Evolutionary conservation across 2,329 filamentous ascomycete genomes (phyloP).

Genomic region (Aspergillus novofumigatus): DNA sequence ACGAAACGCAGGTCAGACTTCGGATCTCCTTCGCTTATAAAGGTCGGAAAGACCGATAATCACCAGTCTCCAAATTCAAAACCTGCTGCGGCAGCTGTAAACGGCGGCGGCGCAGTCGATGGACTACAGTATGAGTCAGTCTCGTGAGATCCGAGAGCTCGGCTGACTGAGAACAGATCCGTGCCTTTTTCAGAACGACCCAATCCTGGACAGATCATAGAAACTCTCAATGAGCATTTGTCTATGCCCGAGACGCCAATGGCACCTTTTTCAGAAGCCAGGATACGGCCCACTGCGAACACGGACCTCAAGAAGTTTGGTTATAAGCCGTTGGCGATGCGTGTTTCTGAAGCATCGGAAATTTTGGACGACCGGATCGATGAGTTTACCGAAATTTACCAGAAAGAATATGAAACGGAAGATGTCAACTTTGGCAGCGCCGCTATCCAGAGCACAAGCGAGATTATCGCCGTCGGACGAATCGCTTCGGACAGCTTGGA

Average conservation of each 20-base stretch:
- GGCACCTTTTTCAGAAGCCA: constrained; percentile 67
- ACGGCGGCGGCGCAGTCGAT: constrained; percentile 24
- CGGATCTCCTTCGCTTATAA: constrained; percentile 44
- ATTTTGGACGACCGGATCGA: constrained; percentile 94
- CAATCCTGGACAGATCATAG: constrained; percentile 76
- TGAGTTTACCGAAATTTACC: constrained; percentile 71
- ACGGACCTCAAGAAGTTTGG: constrained; percentile 86
- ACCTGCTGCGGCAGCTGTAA: constrained; percentile 33
- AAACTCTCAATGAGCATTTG: constrained; percentile 77
- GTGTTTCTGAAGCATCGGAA: constrained; percentile 85
- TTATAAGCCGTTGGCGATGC: constrained; percentile 94
- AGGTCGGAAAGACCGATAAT: constrained; percentile 41
- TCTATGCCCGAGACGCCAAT: constrained; percentile 63
- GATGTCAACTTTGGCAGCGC: constrained; percentile 83
- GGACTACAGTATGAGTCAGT: constrained; percentile 35
- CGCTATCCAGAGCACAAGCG: constrained; percentile 74
- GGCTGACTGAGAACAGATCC: constrained; percentile 36
- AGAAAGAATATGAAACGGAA: constrained; percentile 70
- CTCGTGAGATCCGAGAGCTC: neutral
- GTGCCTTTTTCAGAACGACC: constrained; percentile 69
- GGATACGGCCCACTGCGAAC: constrained; percentile 78
- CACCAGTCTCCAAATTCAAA: constrained; percentile 49
- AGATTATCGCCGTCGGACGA: constrained; percentile 84
- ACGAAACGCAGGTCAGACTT: constrained; percentile 52
- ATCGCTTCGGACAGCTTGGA: constrained; percentile 84